Conservation (phyloP, 805 yeast species). For the Teunomyces panamensis region DNA sequence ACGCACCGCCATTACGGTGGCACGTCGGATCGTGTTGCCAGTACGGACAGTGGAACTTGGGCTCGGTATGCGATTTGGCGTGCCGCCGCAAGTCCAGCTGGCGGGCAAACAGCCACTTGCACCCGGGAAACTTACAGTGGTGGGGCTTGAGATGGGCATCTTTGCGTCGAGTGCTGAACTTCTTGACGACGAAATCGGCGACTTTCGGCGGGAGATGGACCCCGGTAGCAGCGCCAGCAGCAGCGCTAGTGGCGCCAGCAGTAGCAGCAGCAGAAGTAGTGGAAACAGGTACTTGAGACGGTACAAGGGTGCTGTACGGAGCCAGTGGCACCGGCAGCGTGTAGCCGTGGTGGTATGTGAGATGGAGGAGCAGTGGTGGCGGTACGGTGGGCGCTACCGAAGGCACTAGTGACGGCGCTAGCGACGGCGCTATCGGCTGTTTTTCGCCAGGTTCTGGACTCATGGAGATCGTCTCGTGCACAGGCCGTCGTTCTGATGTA, state of each 20-base stretch:
- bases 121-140: constrained; percentile 40
- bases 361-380: not conserved
- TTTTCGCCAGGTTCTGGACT: not conserved
- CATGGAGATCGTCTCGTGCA: not conserved
- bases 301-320: constrained; percentile 5
- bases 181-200: constrained; percentile 5
- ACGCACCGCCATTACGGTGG: constrained; percentile 74
- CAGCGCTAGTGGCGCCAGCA: not conserved
- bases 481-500: not conserved
- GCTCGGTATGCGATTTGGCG: constrained; percentile 60
- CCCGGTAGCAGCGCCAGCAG: not conserved
- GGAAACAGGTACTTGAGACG: not conserved
- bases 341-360: not conserved
- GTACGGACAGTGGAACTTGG: constrained; percentile 69
- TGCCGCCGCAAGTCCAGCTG: constrained; percentile 70
- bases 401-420: not conserved
- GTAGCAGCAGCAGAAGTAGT: no score
- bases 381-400: not conserved
- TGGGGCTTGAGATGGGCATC: constrained; percentile 27
- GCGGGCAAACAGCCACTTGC: constrained; percentile 70
- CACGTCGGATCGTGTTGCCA: constrained; percentile 69
- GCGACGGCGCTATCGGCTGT: not conserved
- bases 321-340: not conserved
- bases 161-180: constrained; percentile 4
- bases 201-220: constrained; percentile 1